These are phyloP conservation scores for Macrolepiota fuliginosa DNA, from an alignment of 768 basidiomycete species.

Conservation along the genomic window DNA sequence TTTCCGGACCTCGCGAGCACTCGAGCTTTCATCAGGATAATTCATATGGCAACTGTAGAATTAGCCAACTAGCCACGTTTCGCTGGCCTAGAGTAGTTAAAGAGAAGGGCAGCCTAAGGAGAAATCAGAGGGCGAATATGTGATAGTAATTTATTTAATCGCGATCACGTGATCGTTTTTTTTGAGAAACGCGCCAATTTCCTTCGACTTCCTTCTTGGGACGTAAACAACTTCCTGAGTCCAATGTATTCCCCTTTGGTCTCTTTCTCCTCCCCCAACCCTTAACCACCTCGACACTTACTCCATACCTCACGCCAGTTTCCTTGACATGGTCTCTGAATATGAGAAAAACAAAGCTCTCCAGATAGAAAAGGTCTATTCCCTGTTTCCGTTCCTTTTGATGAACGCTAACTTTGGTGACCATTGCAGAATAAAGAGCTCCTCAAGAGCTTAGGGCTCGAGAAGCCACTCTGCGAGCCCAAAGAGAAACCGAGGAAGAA, in stretches of 20 bases:
- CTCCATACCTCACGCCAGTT: background rate
- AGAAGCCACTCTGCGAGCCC: conserved; percentile 46
- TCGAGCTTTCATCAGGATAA: no score
- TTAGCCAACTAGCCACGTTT: no score
- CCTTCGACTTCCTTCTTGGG: background rate
- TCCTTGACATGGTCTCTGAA: conserved; percentile 23
- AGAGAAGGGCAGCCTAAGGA: no score
- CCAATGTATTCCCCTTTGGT: background rate
- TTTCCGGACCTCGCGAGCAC: no score
- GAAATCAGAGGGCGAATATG: background rate
- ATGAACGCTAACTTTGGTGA: background rate
- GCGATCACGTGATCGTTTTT: conserved; percentile 11
- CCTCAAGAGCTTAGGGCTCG: conserved; percentile 41
- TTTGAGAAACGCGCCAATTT: background rate
- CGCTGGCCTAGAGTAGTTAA: no score
- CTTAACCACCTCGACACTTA: background rate
- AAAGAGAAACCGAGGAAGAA: conserved; percentile 36
- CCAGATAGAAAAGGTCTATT: conserved; percentile 31
- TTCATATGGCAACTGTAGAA: no score
- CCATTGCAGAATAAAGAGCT: conserved; percentile 38
- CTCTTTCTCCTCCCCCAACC: no score
- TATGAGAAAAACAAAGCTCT: conserved; percentile 28
- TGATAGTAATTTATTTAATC: background rate
- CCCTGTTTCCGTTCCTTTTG: background rate
- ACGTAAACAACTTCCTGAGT: background rate